Evolutionary conservation across 2,329 filamentous ascomycete genomes (phyloP).

Genomic region (Chalara sp.): DNA sequence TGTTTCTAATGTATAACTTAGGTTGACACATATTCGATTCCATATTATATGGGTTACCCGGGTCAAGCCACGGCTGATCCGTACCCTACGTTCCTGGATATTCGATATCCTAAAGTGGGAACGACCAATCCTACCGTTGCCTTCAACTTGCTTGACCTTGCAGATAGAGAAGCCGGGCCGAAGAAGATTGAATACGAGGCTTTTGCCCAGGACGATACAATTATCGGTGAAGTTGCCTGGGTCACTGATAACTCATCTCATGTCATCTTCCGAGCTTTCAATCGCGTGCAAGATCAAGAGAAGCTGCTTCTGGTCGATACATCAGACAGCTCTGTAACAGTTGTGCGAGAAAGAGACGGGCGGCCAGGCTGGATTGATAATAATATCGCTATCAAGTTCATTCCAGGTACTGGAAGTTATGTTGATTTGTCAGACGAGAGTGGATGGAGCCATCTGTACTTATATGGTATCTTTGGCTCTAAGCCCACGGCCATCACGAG

Average conservation of each 20-base stretch:
- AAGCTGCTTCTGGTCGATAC: conserved; percentile 55
- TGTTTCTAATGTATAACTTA: background rate
- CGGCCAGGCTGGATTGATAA: conserved; percentile 47
- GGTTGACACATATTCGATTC: conserved; percentile 52
- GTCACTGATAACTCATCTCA: conserved; percentile 52
- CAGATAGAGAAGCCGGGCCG: conserved; percentile 33
- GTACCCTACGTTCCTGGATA: conserved; percentile 55
- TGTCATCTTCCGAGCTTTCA: conserved; percentile 59
- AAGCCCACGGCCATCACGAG: conserved; percentile 50
- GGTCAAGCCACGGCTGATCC: conserved; percentile 47
- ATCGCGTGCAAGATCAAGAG: conserved; percentile 60
- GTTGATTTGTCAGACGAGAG: conserved; percentile 60
- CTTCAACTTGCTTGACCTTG: conserved; percentile 51
- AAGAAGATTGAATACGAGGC: conserved; percentile 45
- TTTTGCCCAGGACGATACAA: conserved; percentile 52
- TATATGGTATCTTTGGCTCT: conserved; percentile 51
- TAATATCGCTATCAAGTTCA: conserved; percentile 46
- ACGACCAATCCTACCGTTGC: conserved; percentile 59
- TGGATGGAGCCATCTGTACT: conserved; percentile 60
- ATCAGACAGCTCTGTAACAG: conserved; percentile 40
- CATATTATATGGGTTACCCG: conserved; percentile 56
- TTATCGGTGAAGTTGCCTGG: conserved; percentile 64
- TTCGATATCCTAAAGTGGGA: conserved; percentile 65
- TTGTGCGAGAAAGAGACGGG: conserved; percentile 37
- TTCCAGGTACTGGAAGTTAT: conserved; percentile 42